Conservation (phyloP, 106 monocot species). For the Gastrodia elata region DNA sequence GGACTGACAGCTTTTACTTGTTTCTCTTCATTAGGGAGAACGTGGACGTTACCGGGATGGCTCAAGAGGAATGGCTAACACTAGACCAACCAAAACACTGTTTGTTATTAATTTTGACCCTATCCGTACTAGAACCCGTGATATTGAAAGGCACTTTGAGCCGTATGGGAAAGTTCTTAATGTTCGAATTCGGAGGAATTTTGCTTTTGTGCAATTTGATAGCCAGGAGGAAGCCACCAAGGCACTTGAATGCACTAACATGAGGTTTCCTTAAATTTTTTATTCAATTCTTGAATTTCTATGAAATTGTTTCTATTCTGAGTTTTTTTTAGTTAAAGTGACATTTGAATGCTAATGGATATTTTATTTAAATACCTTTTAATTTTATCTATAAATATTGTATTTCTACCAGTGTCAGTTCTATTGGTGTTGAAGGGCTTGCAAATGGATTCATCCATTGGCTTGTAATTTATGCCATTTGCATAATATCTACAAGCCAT, state of each 20-base stretch:
- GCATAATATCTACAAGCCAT: background rate
- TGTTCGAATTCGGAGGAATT: constrained; percentile 68
- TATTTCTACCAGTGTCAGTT: background rate
- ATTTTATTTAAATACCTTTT: background rate
- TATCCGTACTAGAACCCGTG: constrained; percentile 43
- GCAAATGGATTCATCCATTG: background rate
- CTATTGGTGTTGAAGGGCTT: background rate
- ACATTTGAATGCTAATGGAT: background rate
- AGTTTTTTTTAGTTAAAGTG: background rate
- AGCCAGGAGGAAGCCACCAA: constrained; percentile 78
- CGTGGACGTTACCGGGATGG: constrained; percentile 57
- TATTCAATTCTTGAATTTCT: background rate
- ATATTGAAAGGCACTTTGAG: constrained; percentile 76
- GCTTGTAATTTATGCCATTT: background rate
- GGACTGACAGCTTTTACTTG: background rate
- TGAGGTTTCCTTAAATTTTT: constrained; percentile 31
- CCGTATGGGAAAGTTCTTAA: constrained; percentile 68
- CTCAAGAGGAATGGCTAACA: constrained; percentile 32
- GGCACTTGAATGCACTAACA: constrained; percentile 54
- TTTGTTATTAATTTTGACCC: constrained; percentile 85
- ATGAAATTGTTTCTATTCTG: background rate
- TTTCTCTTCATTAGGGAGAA: constrained; percentile 33
- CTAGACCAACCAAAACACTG: constrained; percentile 53
- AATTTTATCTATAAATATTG: background rate
- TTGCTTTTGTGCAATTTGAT: constrained; percentile 82